Evolutionary conservation across 805 yeast genomes (phyloP), one percentile per base, ranked within the genome.

Genomic region (Sugiyamaella chiloensis): DNA sequence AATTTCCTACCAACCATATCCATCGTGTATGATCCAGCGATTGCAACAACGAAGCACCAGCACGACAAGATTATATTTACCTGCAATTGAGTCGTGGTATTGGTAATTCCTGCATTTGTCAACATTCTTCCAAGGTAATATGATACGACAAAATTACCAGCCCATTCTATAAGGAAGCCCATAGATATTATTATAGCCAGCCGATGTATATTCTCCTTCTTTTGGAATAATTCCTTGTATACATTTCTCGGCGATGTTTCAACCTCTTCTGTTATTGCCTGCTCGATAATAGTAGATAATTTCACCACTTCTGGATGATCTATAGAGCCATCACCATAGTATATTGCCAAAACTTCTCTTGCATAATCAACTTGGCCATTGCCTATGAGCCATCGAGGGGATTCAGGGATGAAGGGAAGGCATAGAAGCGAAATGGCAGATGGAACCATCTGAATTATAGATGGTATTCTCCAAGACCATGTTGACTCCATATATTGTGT

Each of bases 381-480:
- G 7, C 29, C 29, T 8, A 26, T 26, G 29, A 77, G 80, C 67
- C 74, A 90, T 50, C 96, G 73, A 0, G 96, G 96, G 34, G 90
- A 80, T 65, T 90, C 97, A 0, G 97, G 97, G 35, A 80, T 76
- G 36, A 78, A 59, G 34, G 71, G 61, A 24, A 72, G 68, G n/a
- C 36, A 65, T 27, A 50, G 81, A 26, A 26, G 29, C 78, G 85
- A 69, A 45, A 83, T 60, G 32, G 85, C 65, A 42, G 87, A 50
- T 60, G 83, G 81, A 34, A 82, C 54, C 48, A 79, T 71, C 68
- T 86, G 95, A 57, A 83, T 66, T 2, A 86, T 80, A 50, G 85
- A 76, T 6, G 93, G 90, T 62, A 85, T 72, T 70, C 91, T 79
- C 89, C 90, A 85, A 16, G 82, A 71, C 40, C 74, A 68, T 2